Conservation (phyloP, 2,329 filamentous ascomycete genomes). For the Hymenoscyphus infarciens region DNA sequence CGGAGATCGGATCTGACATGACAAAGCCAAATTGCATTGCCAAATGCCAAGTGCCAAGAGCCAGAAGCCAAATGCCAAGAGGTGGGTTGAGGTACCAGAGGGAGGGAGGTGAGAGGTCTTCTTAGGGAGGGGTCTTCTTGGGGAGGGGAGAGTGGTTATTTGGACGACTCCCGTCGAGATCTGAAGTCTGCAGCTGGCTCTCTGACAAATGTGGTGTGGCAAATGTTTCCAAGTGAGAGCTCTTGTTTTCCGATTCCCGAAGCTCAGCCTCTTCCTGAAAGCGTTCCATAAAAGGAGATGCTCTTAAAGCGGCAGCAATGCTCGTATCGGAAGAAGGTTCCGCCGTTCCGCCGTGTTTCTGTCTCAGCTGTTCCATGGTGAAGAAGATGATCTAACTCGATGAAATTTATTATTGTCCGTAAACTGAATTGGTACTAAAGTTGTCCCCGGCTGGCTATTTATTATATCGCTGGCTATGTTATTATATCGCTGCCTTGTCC, state of each 20-base stretch:
- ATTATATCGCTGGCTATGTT: neutral
- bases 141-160: neutral
- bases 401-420: neutral
- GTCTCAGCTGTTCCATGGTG: no score
- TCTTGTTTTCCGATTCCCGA: neutral
- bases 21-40: neutral
- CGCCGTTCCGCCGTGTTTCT: no score
- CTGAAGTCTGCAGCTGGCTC: no score
- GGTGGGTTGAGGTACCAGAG: neutral
- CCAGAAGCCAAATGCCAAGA: neutral
- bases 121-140: no score
- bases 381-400: neutral
- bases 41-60: neutral
- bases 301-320: neutral
- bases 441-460: neutral
- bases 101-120: neutral
- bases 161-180: neutral
- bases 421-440: neutral
- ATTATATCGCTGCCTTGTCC: neutral
- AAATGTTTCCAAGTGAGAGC: neutral
- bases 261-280: neutral
- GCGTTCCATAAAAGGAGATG: no score
- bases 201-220: neutral
- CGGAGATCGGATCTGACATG: conserved; percentile 1
- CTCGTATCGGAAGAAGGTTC: neutral